Conservation (phyloP, 1,139 yeast species). For the Kazachstania sp. region DNA sequence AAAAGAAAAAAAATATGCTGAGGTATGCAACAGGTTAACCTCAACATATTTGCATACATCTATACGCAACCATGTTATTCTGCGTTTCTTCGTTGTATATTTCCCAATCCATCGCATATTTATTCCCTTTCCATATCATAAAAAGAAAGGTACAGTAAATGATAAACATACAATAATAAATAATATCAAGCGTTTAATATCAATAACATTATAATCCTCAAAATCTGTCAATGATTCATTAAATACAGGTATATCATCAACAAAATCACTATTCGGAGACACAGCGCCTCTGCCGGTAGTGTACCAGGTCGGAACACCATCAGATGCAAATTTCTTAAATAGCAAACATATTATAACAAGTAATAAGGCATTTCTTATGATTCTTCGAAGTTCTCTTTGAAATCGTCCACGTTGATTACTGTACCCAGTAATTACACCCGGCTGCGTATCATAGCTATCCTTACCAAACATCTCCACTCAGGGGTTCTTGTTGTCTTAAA, state of each 20-base stretch:
- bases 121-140: not conserved
- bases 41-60: no score
- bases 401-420: not conserved
- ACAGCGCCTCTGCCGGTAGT: not conserved
- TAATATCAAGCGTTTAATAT: constrained; percentile 11
- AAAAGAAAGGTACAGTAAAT: constrained; percentile 12
- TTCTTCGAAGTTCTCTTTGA: not conserved
- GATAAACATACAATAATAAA: constrained; percentile 12
- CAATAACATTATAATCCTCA: constrained; percentile 19
- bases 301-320: not conserved
- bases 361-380: not conserved
- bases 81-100: no score
- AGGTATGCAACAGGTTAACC: not conserved
- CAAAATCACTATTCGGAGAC: not conserved
- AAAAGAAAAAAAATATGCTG: not conserved
- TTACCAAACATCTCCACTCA: not conserved
- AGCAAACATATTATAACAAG: not conserved
- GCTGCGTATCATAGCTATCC: not conserved
- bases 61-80: no score
- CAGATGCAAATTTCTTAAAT: not conserved
- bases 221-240: constrained; percentile 11
- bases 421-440: not conserved
- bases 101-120: no score
- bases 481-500: no score
- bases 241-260: constrained; percentile 6